Evolutionary conservation across 2,329 filamentous ascomycete species (phyloP).

Genomic region (Claviceps sorghi): DNA sequence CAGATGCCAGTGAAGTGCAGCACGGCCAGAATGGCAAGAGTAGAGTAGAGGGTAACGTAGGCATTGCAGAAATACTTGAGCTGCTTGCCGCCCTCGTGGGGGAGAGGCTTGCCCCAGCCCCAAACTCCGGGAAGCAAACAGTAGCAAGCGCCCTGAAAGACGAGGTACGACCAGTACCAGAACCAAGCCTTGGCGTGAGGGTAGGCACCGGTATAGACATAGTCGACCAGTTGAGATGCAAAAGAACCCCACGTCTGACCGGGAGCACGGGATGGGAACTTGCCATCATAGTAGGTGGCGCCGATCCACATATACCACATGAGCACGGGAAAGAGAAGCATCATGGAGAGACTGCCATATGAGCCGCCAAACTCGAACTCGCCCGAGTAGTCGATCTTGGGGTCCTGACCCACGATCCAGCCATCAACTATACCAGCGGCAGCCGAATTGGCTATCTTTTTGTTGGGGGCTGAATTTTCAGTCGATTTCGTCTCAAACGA

Average conservation of each 20-base stretch:
- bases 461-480: background rate
- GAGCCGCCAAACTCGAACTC: constrained; percentile 79
- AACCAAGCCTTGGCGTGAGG: constrained; percentile 71
- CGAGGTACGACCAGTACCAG: constrained; percentile 89
- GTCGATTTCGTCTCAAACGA: constrained; percentile 8
- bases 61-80: constrained; percentile 91
- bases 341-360: constrained; percentile 65
- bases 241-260: constrained; percentile 61
- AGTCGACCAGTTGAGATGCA: constrained; percentile 48
- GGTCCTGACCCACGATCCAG: constrained; percentile 44
- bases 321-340: constrained; percentile 80
- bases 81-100: constrained; percentile 70
- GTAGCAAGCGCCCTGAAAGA: constrained; percentile 74
- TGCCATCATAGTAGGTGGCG: constrained; percentile 79
- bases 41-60: constrained; percentile 75
- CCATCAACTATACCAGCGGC: constrained; percentile 29
- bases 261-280: constrained; percentile 51
- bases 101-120: constrained; percentile 75
- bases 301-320: constrained; percentile 99
- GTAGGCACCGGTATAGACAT: constrained; percentile 74
- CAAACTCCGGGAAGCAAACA: constrained; percentile 75
- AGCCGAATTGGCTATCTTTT: constrained; percentile 8
- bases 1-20: constrained; percentile 78
- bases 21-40: constrained; percentile 52
- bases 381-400: constrained; percentile 48